A percentile compares a stretch with the other conserved stretches of the same genome.
Evolutionary conservation across 139 green algal species (phyloP).

Genomic region (Monoraphidium neglectum): DNA sequence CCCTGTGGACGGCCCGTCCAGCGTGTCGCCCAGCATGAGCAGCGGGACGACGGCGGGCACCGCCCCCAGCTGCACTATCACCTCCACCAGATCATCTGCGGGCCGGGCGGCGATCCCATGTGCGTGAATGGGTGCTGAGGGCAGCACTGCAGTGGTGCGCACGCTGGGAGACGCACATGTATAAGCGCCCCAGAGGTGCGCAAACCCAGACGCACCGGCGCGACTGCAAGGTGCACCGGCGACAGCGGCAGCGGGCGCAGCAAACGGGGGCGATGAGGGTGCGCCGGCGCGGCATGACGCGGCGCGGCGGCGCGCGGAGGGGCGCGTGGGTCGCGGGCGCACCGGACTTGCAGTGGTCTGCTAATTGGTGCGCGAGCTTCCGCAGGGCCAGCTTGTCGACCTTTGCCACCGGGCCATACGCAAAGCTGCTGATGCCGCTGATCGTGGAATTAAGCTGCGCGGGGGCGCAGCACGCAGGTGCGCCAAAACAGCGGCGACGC

Average conservation of each 20-base stretch:
- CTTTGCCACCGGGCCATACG: slow-evolving; percentile 2
- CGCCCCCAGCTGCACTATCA: slow-evolving; percentile 64
- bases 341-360: slow-evolving; percentile 73
- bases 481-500: background rate
- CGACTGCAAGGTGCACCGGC: background rate
- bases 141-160: background rate
- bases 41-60: slow-evolving; percentile 73
- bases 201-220: background rate
- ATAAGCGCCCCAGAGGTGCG: background rate
- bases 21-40: slow-evolving; percentile 39
- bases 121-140: background rate
- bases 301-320: too few species aligned
- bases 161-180: background rate
- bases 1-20: background rate
- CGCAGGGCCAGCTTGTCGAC: slow-evolving; percentile 48
- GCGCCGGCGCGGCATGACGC: too few species aligned
- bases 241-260: background rate
- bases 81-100: slow-evolving; percentile 80
- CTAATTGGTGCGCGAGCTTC: slow-evolving; percentile 54
- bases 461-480: too few species aligned
- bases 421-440: background rate
- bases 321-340: too few species aligned
- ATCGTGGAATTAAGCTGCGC: slow-evolving; percentile 16
- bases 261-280: slow-evolving; percentile 12
- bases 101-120: background rate